These are phyloP conservation scores for Dipteronia dyeriana DNA, from an alignment of 345 rosid genomes.

Conservation along the genomic window DNA sequence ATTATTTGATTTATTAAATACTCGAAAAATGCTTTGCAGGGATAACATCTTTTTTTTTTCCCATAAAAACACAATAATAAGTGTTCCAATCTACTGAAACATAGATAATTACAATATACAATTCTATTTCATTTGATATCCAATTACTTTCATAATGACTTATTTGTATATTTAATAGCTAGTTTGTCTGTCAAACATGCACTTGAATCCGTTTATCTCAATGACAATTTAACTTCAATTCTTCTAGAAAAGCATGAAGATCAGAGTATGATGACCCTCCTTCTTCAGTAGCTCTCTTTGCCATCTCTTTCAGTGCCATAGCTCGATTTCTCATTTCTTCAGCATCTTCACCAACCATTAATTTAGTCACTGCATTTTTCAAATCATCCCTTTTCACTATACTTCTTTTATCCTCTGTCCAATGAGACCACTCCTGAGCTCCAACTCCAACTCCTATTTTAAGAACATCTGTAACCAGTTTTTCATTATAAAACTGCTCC, in stretches of 20 bases:
- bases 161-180: too few relatives aligned
- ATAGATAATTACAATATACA: too few relatives aligned
- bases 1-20: too few relatives aligned
- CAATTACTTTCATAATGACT: too few relatives aligned
- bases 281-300: not conserved
- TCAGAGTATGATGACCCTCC: conserved; percentile 8
- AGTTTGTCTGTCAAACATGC: too few relatives aligned
- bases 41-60: too few relatives aligned
- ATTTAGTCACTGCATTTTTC: not conserved
- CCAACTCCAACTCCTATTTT: not conserved
- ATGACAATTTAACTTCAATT: not conserved
- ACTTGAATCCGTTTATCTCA: not conserved
- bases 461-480: conserved; percentile 30
- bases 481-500: conserved; percentile 46
- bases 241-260: conserved; percentile 4
- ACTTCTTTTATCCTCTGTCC: not conserved
- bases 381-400: not conserved
- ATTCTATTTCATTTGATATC: too few relatives aligned
- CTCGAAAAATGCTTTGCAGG: too few relatives aligned
- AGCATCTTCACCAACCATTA: conserved; percentile 7
- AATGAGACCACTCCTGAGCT: not conserved
- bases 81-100: too few relatives aligned
- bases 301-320: not conserved
- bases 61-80: too few relatives aligned
- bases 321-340: conserved; percentile 1